Evolutionary conservation across 306 rosid species (phyloP), one percentile per base, ranked within the genome.

Genomic region (Citrullus amarus): DNA sequence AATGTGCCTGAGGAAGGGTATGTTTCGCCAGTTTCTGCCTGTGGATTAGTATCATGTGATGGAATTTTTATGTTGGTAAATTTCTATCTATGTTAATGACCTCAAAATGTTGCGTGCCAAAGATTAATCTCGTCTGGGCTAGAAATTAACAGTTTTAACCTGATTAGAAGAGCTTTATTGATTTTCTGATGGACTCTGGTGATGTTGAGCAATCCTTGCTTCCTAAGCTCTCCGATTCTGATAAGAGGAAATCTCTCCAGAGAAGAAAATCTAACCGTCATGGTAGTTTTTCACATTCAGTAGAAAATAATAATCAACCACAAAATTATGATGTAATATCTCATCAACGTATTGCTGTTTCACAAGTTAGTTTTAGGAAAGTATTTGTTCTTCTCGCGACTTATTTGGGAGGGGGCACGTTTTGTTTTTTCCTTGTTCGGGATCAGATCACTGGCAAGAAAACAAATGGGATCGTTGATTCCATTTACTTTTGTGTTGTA

Each of bases 401-500:
- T 2, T 90, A 90, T 87, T 50, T 93, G 17, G 92, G 97, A 9
- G 88, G 81, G 80, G 93, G 97, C 44, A 86, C 96, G 56, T 36
- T 93, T 15, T 85, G 90, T 38, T 93, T 93, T 89, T 90, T 81
- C 87, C 85, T 90, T 18, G 58, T 85, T 53, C 83, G 88, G 62
- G 28, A 89, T 75, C 91, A 91, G 54, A 87, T 91, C 50, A 63
- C 62, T 44, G 98, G 97, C 0, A 51, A 76, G 38, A 87, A 89
- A 84, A 91, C 97, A 53, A 82, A 87, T 56, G 88, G 85, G 6
- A 78, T 89, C 83, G 88, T 91, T 25, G 98, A 93, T 77, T 82
- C 96, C 77, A 69, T 91, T 56, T 93, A 91, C 86, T 88, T 93
- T 78, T 90, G 89, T 86, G 96, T 93, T 69, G 97, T 93, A 62